Base-by-base conservation (phyloP, 345 rosid genomes). In the Aquilaria yunnanensis region DNA sequence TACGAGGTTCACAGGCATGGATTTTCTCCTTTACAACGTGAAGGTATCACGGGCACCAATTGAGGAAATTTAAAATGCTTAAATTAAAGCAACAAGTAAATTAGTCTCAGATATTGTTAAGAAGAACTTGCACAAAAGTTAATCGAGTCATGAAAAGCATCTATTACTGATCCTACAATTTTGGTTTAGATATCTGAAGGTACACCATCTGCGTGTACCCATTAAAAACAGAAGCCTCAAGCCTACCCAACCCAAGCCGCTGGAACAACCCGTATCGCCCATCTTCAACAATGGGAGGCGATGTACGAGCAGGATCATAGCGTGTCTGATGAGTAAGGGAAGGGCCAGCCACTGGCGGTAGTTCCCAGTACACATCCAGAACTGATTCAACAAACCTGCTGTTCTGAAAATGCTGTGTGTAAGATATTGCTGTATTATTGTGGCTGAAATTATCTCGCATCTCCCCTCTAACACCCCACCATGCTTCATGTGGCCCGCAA, bases 181-280 rank as follows among this genome's bases (percentile, higher is more conserved):
- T 72, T 50, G 80, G 81, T 68, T 83, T 62, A 4, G 97, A 90
- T 74, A 88, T 78, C 78, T 90, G 74, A 72, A 90, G 63, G 74
- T 94, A 90, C 29, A 86, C 97, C 99, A 94, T 94, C 79, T 94
- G 99, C 31, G 99, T 94, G 62, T 94, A 94, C 14, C 97, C 99
- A 69, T 88, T 94, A 75, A 90, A 90, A 67, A 94, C 90, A 50
- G 95, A 88, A 48, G 69, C 75, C 54, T 90, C 91, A 1, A 88
- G 79, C 63, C 86, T 79, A 68, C 80, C 77, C 60, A 94, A 79
- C 55, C 97, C 96, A 8, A 94, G 75, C 29, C 85, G 75, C 72
- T 88, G 86, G 72, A 88, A 90, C 78, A 85, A 69, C 56, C 91
- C 82, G 73, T 72, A 78, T 11, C 75, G 87, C 23, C 97, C 97